Percentiles rank a stretch among this genome's conserved stretches.
Conservation (phyloP, 2,329 filamentous ascomycete genomes). For the Basipetospora chlamydospora region DNA sequence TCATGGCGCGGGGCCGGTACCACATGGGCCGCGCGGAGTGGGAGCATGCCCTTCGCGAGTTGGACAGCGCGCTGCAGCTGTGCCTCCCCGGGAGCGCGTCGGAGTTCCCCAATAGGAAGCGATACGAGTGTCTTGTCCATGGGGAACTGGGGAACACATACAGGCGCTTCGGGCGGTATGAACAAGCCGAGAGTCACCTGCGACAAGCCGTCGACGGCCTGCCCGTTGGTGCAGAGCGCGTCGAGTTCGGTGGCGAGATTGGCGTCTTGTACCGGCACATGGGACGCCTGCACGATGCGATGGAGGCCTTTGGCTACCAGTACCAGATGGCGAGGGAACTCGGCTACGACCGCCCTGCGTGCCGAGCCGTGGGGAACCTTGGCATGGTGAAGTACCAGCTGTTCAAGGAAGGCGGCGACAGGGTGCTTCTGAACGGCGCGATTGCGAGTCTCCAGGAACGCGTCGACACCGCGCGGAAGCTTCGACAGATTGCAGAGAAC, state of each 20-base stretch:
- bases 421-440: slow-evolving; percentile 12
- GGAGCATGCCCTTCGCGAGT: slow-evolving; percentile 11
- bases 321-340: slow-evolving; percentile 15
- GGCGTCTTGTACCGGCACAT: slow-evolving; percentile 18
- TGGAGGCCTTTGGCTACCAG: slow-evolving; percentile 13
- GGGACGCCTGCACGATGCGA: slow-evolving; percentile 15
- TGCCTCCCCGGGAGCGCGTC: slow-evolving; percentile 8
- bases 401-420: slow-evolving; percentile 11
- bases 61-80: slow-evolving; percentile 12
- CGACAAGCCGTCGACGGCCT: slow-evolving; percentile 11
- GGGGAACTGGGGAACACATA: slow-evolving; percentile 15
- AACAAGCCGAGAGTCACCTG: slow-evolving; percentile 11
- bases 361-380: slow-evolving; percentile 20
- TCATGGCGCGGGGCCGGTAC: slow-evolving; percentile 9
- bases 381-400: slow-evolving; percentile 22
- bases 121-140: slow-evolving; percentile 11
- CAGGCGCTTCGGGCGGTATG: slow-evolving; percentile 16
- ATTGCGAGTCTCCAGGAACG: slow-evolving; percentile 15
- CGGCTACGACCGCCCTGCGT: slow-evolving; percentile 10
- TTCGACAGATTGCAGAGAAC: neutral
- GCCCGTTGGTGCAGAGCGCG: slow-evolving; percentile 7
- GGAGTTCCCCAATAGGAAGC: slow-evolving; percentile 6
- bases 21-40: slow-evolving; percentile 9
- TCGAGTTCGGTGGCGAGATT: slow-evolving; percentile 16
- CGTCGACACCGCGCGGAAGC: slow-evolving; percentile 9